Conservation (phyloP, 441 rosid species). For the Corymbia calophylla region DNA sequence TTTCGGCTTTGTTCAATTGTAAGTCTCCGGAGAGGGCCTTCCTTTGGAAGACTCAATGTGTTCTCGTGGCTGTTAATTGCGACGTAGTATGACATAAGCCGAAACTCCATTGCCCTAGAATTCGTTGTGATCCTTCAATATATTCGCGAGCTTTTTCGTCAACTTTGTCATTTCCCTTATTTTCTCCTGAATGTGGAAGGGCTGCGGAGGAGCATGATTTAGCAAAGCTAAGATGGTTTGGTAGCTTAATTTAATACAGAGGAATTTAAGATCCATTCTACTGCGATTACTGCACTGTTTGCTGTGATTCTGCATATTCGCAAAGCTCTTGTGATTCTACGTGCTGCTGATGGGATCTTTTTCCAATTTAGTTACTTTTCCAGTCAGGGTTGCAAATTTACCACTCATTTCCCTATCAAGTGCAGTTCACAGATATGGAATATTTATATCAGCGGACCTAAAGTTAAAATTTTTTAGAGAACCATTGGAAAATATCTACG, state of each 20-base stretch:
- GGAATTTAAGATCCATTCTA: not conserved
- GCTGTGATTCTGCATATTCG: not conserved
- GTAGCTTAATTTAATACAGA: not conserved
- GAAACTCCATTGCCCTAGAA: not conserved
- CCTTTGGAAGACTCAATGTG: not conserved
- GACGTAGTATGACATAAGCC: not conserved
- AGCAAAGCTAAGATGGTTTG: not conserved
- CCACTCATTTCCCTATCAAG: not conserved
- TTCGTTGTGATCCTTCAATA: not conserved
- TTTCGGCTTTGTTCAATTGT: conserved; percentile 80
- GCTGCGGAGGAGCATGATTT: not conserved
- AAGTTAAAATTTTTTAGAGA: too few relatives aligned
- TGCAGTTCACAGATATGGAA: not conserved
- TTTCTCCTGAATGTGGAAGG: not conserved
- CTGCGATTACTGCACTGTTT: not conserved
- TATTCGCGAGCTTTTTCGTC: not conserved
- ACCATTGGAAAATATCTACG: not conserved
- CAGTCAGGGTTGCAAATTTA: not conserved
- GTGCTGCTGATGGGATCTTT: not conserved
- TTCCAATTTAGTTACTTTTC: not conserved
- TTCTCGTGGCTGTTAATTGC: not conserved
- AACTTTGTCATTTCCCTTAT: not conserved
- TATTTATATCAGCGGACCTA: too few relatives aligned
- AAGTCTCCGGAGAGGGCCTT: conserved; percentile 22
- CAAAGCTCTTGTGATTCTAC: not conserved